phyloP scores from a whole-genome alignment of 495 filamentous ascomycete genomes.

The Parathielavia appendiculata region DNA sequence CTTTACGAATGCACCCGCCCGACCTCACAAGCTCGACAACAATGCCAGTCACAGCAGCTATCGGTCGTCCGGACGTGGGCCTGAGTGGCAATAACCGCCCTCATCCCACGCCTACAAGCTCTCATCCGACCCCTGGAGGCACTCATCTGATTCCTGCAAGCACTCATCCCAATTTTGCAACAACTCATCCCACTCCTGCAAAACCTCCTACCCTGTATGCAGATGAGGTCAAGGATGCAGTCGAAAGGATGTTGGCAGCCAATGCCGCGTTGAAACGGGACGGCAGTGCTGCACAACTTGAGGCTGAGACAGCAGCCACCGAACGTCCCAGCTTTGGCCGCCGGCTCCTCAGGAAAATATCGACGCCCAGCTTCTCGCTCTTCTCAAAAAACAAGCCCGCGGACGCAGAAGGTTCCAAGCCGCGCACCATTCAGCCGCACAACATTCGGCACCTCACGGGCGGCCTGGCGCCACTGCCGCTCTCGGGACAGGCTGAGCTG shows the following conservation, averaged over 20 bases:
- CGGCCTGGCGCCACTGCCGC: background rate
- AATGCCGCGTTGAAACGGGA: slow-evolving; percentile 10
- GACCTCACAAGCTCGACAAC: slow-evolving; percentile 13
- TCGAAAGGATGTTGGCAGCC: slow-evolving; percentile 31
- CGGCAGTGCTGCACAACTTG: background rate
- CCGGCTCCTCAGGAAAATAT: slow-evolving; percentile 9
- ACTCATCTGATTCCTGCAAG: no score
- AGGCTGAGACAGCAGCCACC: no score
- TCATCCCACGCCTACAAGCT: no score
- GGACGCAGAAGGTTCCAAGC: no score
- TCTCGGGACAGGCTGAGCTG: no score
- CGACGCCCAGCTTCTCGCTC: background rate
- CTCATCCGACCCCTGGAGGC: no score
- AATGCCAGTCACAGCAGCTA: slow-evolving; percentile 7
- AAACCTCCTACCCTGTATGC: background rate
- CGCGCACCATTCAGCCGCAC: background rate
- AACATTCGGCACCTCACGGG: background rate
- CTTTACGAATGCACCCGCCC: slow-evolving; percentile 18
- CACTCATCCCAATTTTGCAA: background rate
- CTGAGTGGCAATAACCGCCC: background rate
- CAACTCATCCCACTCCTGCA: background rate
- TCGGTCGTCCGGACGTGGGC: background rate
- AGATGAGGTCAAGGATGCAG: slow-evolving; percentile 22
- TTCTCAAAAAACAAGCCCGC: background rate
- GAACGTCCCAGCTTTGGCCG: no score